Conservation (phyloP, 192 early-diverging fungal genomes). For the Spizellomyces sp. region DNA sequence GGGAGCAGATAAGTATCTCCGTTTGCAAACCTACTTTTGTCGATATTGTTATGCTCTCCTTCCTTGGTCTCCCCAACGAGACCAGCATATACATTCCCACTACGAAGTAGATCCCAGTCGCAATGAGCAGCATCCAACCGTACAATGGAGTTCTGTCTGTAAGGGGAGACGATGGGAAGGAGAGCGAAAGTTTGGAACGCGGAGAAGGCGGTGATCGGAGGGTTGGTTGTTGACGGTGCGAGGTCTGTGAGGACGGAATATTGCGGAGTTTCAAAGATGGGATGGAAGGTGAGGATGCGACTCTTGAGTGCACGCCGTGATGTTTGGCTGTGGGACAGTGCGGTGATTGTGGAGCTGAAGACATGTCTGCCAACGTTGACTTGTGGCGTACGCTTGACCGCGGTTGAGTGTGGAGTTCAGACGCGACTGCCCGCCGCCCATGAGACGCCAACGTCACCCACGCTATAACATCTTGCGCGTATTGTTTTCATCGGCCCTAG, state of each 20-base stretch:
- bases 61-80: not conserved
- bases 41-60: not conserved
- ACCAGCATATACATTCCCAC: slow-evolving; percentile 11
- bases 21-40: not conserved
- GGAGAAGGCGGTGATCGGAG: slow-evolving; percentile 7
- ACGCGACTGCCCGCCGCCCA: too few relatives aligned
- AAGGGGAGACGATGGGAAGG: not conserved
- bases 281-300: too few relatives aligned
- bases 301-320: too few relatives aligned
- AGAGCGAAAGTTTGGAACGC: not conserved
- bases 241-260: not conserved
- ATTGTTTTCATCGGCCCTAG: not conserved
- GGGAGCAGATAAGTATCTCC: not conserved
- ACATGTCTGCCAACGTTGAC: not conserved
- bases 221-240: not conserved
- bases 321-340: too few relatives aligned
- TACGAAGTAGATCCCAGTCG: slow-evolving; percentile 10
- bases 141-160: not conserved
- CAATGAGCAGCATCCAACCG: slow-evolving; percentile 13
- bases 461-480: too few relatives aligned
- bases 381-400: not conserved
- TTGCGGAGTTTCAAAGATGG: too few relatives aligned
- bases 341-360: too few relatives aligned
- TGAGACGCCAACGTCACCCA: too few relatives aligned
- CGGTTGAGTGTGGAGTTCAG: not conserved